Evolutionary conservation across 2,329 filamentous ascomycete species (phyloP).

Genomic region (Fusarium subtropicale): DNA sequence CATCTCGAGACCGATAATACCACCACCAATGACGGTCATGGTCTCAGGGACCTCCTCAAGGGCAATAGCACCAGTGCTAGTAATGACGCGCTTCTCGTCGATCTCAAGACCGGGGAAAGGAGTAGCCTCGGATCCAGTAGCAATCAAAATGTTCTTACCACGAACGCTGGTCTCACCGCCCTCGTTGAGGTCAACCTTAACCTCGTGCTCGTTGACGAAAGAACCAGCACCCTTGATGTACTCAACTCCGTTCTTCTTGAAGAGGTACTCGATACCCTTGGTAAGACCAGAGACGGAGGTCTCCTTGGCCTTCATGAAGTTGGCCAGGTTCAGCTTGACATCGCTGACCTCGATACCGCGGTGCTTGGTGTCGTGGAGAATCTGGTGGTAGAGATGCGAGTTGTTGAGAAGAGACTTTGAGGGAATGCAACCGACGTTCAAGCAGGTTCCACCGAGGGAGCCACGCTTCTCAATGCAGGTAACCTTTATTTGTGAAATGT

Average conservation of each 20-base stretch:
- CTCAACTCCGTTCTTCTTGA: conserved; percentile 99
- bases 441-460: conserved; percentile 91
- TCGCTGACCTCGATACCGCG: conserved; percentile 97
- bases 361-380: conserved; percentile 95
- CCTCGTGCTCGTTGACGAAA: conserved; percentile 88
- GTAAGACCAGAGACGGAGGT: conserved; percentile 88
- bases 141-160: conserved; percentile 98
- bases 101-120: conserved; percentile 96
- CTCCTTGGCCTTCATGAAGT: conserved; percentile 99
- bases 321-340: conserved; percentile 92
- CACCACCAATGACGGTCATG: conserved; percentile 96
- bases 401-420: conserved; percentile 99
- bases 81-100: conserved; percentile 97
- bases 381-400: conserved; percentile 97
- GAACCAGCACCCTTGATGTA: conserved; percentile 94
- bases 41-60: conserved; percentile 93
- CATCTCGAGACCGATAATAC: conserved; percentile 99
- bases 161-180: conserved; percentile 88
- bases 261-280: conserved; percentile 96
- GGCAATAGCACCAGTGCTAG: conserved; percentile 93
- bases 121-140: conserved; percentile 93
- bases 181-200: conserved; percentile 90
- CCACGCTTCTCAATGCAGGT: conserved; percentile 99
- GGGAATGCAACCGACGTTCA: conserved; percentile 99
- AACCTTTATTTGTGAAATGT: conserved; percentile 67